Percentiles rank a stretch among this genome's conserved stretches.
Conservation (phyloP, 352 stramenopile genomes). For the Phytophthora sp. region DNA sequence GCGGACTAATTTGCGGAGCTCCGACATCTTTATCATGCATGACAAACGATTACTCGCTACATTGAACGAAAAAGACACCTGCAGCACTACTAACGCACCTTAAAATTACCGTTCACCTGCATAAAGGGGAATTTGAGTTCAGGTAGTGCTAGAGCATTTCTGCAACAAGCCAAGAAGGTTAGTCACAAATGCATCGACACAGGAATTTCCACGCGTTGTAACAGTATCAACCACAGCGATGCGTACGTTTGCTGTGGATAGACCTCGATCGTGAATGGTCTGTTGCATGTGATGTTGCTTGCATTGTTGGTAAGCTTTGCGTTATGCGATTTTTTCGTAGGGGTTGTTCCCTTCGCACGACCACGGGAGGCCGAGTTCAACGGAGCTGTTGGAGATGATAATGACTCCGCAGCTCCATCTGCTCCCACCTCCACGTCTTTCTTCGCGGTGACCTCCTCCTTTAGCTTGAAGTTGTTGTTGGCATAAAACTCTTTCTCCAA, state of each 20-base stretch:
- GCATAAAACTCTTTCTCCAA: constrained; percentile 69
- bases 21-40: constrained; percentile 48
- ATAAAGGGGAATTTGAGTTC: constrained; percentile 53
- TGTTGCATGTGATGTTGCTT: background rate
- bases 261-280: constrained; percentile 51
- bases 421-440: background rate
- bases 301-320: background rate
- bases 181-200: background rate
- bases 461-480: constrained; percentile 62
- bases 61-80: background rate
- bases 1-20: constrained; percentile 57
- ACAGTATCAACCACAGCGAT: background rate
- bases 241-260: constrained; percentile 45
- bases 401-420: constrained; percentile 9
- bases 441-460: constrained; percentile 23
- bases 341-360: constrained; percentile 11
- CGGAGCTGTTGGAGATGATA: constrained; percentile 6
- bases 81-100: constrained; percentile 28
- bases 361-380: constrained; percentile 3
- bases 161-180: too few relatives aligned
- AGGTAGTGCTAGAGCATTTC: constrained; percentile 33
- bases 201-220: background rate
- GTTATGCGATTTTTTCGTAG: constrained; percentile 5
- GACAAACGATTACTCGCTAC: background rate
- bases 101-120: constrained; percentile 68